Conservation (phyloP, 2,329 filamentous ascomycete species). For the Botrytis squamosa region DNA sequence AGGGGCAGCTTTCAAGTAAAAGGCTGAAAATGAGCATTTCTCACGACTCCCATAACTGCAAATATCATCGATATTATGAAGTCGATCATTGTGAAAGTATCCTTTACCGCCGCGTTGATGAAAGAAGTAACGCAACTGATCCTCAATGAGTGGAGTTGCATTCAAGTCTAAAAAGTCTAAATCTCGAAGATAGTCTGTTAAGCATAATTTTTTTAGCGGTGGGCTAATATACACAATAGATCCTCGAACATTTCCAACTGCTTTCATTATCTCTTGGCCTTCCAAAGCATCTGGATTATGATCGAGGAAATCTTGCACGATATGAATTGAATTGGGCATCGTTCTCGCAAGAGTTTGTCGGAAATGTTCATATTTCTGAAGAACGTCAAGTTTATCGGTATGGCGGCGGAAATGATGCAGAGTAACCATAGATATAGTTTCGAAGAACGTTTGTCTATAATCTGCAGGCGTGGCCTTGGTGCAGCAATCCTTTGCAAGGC, state of each 20-base stretch:
- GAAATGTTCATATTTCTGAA: constrained; percentile 15
- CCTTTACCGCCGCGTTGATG: constrained; percentile 11
- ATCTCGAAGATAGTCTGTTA: constrained; percentile 4
- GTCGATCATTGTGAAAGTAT: background rate
- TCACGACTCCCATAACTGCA: constrained; percentile 8
- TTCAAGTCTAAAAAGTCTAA: constrained; percentile 6
- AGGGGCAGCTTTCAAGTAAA: background rate
- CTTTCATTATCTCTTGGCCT: constrained; percentile 14
- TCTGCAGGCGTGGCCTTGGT: constrained; percentile 16
- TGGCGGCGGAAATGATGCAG: constrained; percentile 15
- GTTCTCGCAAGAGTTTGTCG: constrained; percentile 11
- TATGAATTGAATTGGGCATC: background rate
- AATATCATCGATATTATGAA: background rate
- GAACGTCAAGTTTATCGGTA: constrained; percentile 16
- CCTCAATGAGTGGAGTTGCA: constrained; percentile 7
- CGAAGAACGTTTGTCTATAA: constrained; percentile 19
- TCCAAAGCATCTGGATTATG: constrained; percentile 1
- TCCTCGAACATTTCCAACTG: constrained; percentile 18
- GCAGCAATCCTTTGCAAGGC: constrained; percentile 19
- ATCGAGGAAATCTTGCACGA: constrained; percentile 1
- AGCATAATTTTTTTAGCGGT: background rate
- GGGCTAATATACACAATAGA: constrained; percentile 14
- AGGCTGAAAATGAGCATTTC: constrained; percentile 15
- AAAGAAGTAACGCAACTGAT: constrained; percentile 8
- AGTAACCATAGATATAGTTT: constrained; percentile 16